These are phyloP conservation scores for Phytophthora boehmeriae DNA, from an alignment of 352 stramenopile genomes.

Conservation along the genomic window DNA sequence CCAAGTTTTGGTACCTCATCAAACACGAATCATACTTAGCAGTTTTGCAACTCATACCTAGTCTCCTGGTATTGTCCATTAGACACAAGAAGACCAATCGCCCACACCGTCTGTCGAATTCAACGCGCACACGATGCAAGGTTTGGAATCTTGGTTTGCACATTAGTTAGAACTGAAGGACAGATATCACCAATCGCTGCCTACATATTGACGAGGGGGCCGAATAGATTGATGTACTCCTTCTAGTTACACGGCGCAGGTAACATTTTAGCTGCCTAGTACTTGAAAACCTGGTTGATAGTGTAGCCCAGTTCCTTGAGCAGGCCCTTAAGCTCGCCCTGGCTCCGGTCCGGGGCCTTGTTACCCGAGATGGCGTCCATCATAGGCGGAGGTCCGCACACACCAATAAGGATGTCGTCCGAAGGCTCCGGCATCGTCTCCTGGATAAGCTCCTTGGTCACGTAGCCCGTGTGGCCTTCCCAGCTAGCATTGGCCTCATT, in stretches of 20 bases:
- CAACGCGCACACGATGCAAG: too few relatives aligned
- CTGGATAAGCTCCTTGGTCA: slow-evolving; percentile 74
- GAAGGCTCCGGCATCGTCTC: slow-evolving; percentile 68
- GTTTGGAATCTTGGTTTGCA: background rate
- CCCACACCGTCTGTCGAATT: too few relatives aligned
- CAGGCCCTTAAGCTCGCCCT: slow-evolving; percentile 74
- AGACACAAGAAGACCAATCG: too few relatives aligned
- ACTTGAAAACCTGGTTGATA: slow-evolving; percentile 72
- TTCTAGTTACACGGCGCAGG: background rate
- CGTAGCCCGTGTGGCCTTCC: slow-evolving; percentile 63
- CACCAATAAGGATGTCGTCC: slow-evolving; percentile 69
- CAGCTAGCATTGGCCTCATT: slow-evolving; percentile 48
- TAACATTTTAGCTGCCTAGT: slow-evolving; percentile 33
- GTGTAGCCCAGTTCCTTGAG: slow-evolving; percentile 78
- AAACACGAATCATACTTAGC: background rate
- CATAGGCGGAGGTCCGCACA: slow-evolving; percentile 87
- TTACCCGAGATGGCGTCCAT: slow-evolving; percentile 81
- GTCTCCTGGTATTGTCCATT: too few relatives aligned
- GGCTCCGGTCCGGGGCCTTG: slow-evolving; percentile 78
- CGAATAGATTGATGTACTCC: slow-evolving; percentile 5
- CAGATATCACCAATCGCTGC: slow-evolving; percentile 22
- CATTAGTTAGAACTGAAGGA: slow-evolving; percentile 17
- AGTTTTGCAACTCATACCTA: too few relatives aligned
- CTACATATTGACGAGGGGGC: slow-evolving; percentile 19
- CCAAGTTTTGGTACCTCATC: too few relatives aligned